Evolutionary conservation across 768 basidiomycete species (phyloP), one percentile per base, ranked within the genome.

Genomic region (Mrakia gelida): DNA sequence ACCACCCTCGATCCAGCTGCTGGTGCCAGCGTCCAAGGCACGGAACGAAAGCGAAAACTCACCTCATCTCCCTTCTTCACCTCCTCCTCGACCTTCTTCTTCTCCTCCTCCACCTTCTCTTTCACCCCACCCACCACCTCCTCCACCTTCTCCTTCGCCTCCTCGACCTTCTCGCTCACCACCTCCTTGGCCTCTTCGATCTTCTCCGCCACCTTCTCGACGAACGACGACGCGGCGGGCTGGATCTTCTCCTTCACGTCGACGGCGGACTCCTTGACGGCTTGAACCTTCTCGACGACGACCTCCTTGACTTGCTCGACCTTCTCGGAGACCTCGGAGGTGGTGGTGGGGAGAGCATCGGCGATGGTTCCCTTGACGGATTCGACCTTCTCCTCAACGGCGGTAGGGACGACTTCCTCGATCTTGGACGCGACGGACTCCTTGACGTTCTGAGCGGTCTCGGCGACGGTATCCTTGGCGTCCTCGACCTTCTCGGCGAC

Each of bases 391-490:
- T 68, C 65, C 34, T 18, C 65, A 16, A 32, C 23, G 21, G 32
- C 15, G 7, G 18, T 4, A 13, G 38, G 32, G 13, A 10, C 16
- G 67, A 26, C 67, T 3, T 70, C 67, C 34, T 34, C 67, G 41
- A 70, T 41, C 23, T 70, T 70, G 18, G 34, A 34, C 21, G 3
- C 15, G 38, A 70, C 67, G 67, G 67, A 6, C 21, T 45, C 41
- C 67, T 70, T 70, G 67, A 70, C 18, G 38, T 70, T 21, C 34
- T 67, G 32, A 32, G 65, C 65, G 32, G 30, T 23, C 49, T 73
- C 71, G 21, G 59, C 10, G 28, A 49, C 71, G 21, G 71, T 28
- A 3, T 73, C 52, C 52, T 73, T 73, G 52, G 54, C 9, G 1
- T 73, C 70, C 5, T 10, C 11, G 23, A 32, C 45, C 13, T 43